Base-by-base conservation (phyloP, 208 protist species). In the Wallacemonas sp. region DNA sequence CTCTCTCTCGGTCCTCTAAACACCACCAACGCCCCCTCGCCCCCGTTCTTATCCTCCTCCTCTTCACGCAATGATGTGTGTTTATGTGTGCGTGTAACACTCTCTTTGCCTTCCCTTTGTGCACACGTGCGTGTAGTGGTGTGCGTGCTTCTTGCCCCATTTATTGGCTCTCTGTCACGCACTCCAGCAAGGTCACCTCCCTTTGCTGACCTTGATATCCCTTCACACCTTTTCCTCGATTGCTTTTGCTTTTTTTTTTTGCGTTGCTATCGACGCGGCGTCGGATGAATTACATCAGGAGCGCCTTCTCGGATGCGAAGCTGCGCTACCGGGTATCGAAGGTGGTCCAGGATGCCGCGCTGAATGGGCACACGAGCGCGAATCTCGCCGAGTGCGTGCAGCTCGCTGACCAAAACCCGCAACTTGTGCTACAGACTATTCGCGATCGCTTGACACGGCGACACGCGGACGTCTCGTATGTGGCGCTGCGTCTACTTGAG, bases 401-500 rank as follows among this genome's bases (percentile, higher is more conserved):
- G 19, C 63, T 93, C 10, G 79, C 81, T 2, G 85, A 93, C 45
- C 32, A 66, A 42, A 59, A 91, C 36, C 78, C 90, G 6, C 60
- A 76, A 39, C 37, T 78, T n/a, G 70, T 93, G 0, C 63, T 93
- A 15, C 44, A 69, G 33, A 58, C 63, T 26, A 32, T 96, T 13
- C 61, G 68, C 21, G 76, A 82, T 9, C 57, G 70, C 39, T 61
- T 93, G 0, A 54, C 63, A 17, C 71, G 39, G 5, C 62, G 46
- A 13, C 59, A 83, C 34, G 42, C 78, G 0, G 68, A 78, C 17
- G 74, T 48, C 4, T 57, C 76, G n/a, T 79, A 83, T 24, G 69
- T 63, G 8, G 79, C 76, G 29, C 63, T 96, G 26, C 54, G 71
- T 15, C 71, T 96, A 33, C 76, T 96, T 3, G 87, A 96, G 75